A percentile compares a stretch with the other conserved stretches of the same genome.
Conservation (phyloP, 192 early-diverging fungal genomes). For the Funneliformis mosseae region DNA sequence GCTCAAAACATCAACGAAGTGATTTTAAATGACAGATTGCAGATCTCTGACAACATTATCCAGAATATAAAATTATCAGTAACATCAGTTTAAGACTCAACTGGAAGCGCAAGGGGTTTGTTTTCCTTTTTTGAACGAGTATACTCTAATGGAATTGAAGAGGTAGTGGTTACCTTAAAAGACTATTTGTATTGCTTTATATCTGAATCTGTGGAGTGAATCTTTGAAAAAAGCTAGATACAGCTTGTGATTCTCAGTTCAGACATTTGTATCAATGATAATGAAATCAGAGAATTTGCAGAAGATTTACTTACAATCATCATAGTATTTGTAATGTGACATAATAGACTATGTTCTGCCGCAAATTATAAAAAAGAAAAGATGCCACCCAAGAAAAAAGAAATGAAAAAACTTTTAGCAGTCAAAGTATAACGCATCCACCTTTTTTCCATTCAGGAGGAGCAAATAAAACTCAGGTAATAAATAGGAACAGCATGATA, state of each 20-base stretch:
- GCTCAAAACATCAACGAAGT: not conserved
- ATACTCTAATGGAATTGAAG: conserved; percentile 6
- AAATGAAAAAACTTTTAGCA: not conserved
- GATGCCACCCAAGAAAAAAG: not conserved
- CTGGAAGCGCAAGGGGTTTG: not conserved
- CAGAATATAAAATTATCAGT: conserved; percentile 22
- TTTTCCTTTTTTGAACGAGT: conserved; percentile 4
- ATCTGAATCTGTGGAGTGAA: conserved; percentile 20
- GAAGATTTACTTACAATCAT: conserved; percentile 23
- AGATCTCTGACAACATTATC: conserved; percentile 19
- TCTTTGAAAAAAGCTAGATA: conserved; percentile 12
- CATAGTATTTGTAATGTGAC: conserved; percentile 12
- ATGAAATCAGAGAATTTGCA: not conserved
- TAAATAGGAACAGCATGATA: not conserved
- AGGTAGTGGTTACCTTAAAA: conserved; percentile 7
- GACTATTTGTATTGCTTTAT: not conserved
- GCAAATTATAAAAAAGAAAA: conserved; percentile 13
- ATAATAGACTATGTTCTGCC: conserved; percentile 13
- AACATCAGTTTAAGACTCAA: not conserved
- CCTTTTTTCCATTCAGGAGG: conserved; percentile 4
- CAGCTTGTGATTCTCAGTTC: conserved; percentile 16
- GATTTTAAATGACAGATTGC: conserved; percentile 12
- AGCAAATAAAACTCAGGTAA: conserved; percentile 5
- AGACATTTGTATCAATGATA: not conserved
- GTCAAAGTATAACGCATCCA: not conserved